phyloP scores from a whole-genome alignment of 768 basidiomycete genomes.

The Termitomyces sp. region DNA sequence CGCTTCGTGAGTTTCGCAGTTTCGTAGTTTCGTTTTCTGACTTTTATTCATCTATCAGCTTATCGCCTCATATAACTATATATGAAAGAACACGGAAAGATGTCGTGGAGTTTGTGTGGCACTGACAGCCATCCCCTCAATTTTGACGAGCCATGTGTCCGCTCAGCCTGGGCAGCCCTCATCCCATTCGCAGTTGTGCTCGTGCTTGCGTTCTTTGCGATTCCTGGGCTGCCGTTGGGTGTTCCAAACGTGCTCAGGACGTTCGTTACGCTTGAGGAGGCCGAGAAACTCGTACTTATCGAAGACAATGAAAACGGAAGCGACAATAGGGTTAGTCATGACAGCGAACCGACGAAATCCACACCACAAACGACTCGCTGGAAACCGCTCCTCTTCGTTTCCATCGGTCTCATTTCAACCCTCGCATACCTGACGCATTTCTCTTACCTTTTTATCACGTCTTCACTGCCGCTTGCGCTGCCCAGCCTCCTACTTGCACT shows the following conservation, averaged over 20 bases:
- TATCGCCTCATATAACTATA: too few species aligned
- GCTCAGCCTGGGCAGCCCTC: neutral
- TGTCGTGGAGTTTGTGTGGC: constrained; percentile 17
- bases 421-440: constrained; percentile 56
- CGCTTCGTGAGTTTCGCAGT: neutral
- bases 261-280: constrained; percentile 50
- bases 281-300: constrained; percentile 32
- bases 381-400: constrained; percentile 40
- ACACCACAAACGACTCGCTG: too few species aligned
- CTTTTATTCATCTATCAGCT: neutral
- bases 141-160: neutral
- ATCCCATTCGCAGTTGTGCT: constrained; percentile 34
- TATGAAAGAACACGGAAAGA: neutral
- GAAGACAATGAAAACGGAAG: constrained; percentile 4
- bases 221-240: constrained; percentile 15
- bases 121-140: constrained; percentile 8
- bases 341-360: neutral
- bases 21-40: neutral
- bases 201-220: constrained; percentile 19
- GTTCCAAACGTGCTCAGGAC: neutral
- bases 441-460: constrained; percentile 44
- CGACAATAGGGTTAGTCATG: constrained; percentile 9
- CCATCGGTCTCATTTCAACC: constrained; percentile 49
- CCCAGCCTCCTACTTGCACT: constrained; percentile 42
- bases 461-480: constrained; percentile 24